Conservation (phyloP, 139 green algal species). For the Prasinococcaceae sp. region DNA sequence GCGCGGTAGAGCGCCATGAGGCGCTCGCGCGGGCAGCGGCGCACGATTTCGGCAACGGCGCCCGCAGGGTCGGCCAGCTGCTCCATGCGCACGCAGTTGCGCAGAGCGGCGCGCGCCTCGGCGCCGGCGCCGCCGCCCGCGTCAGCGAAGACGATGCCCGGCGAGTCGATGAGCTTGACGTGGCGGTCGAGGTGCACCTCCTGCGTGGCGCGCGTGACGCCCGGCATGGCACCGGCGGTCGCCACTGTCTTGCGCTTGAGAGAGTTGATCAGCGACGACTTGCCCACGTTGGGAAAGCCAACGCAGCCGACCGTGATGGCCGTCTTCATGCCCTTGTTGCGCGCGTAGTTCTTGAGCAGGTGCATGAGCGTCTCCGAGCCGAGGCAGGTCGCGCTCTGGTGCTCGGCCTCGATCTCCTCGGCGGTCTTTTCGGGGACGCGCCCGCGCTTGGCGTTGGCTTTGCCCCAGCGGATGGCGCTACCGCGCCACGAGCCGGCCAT, state of each 20-base stretch:
- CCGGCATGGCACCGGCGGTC: constrained; percentile 37
- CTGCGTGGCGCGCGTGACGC: constrained; percentile 42
- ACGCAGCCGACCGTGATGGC: constrained; percentile 92
- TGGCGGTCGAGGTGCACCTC: constrained; percentile 88
- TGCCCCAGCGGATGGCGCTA: too few relatives aligned
- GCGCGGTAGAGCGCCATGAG: constrained; percentile 85
- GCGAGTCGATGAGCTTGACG: constrained; percentile 86
- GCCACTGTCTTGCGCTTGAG: constrained; percentile 75
- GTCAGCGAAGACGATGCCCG: constrained; percentile 62
- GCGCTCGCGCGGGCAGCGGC: constrained; percentile 56
- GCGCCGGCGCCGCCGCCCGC: constrained; percentile 30
- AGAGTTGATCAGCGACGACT: constrained; percentile 91
- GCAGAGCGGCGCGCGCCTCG: constrained; percentile 52
- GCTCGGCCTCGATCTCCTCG: neutral
- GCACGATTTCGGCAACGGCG: constrained; percentile 62
- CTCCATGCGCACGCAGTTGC: constrained; percentile 81
- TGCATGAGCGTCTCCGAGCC: constrained; percentile 88
- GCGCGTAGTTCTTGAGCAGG: constrained; percentile 95
- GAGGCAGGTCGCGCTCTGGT: constrained; percentile 32
- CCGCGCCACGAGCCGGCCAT: constrained; percentile 6
- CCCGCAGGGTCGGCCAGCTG: constrained; percentile 48
- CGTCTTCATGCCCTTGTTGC: constrained; percentile 69
- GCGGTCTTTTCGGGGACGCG: neutral
- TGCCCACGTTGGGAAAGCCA: constrained; percentile 95
- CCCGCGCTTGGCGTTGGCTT: neutral